Conservation (phyloP, 1,139 yeast genomes). For the Petasospora fabianii region DNA sequence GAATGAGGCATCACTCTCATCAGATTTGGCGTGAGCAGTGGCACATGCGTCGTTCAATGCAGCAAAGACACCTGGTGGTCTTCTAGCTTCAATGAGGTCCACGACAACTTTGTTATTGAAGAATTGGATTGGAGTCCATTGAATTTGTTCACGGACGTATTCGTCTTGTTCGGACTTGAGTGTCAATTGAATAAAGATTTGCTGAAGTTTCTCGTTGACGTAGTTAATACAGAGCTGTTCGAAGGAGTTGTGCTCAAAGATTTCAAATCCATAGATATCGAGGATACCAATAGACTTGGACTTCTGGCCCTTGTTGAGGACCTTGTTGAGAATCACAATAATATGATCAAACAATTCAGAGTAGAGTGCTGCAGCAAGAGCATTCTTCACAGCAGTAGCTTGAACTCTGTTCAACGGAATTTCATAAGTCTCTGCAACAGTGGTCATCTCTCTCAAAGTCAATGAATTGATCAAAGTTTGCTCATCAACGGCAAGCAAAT, state of each 20-base stretch:
- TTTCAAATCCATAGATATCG: slow-evolving; percentile 98
- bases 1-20: slow-evolving; percentile 95
- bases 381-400: slow-evolving; percentile 93
- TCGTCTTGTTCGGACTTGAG: slow-evolving; percentile 97
- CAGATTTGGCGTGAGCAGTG: slow-evolving; percentile 97
- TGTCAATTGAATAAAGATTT: slow-evolving; percentile 92
- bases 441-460: slow-evolving; percentile 81
- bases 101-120: slow-evolving; percentile 96
- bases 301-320: slow-evolving; percentile 46
- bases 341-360: slow-evolving; percentile 96
- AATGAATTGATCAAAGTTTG: slow-evolving; percentile 63
- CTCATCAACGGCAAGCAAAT: slow-evolving; percentile 77
- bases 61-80: slow-evolving; percentile 97
- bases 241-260: slow-evolving; percentile 93
- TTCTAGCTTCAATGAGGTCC: slow-evolving; percentile 87
- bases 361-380: slow-evolving; percentile 91
- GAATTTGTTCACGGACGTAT: slow-evolving; percentile 88
- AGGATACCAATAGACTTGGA: slow-evolving; percentile 85
- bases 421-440: slow-evolving; percentile 88
- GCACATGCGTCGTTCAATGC: slow-evolving; percentile 97
- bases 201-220: slow-evolving; percentile 96
- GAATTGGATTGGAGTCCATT: slow-evolving; percentile 97
- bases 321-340: slow-evolving; percentile 85
- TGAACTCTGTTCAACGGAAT: slow-evolving; percentile 90
- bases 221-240: slow-evolving; percentile 97